A percentile compares a stretch with the other conserved stretches of the same genome.
Conservation (phyloP, 2,329 filamentous ascomycete genomes). For the Lachnellula hyalina region DNA sequence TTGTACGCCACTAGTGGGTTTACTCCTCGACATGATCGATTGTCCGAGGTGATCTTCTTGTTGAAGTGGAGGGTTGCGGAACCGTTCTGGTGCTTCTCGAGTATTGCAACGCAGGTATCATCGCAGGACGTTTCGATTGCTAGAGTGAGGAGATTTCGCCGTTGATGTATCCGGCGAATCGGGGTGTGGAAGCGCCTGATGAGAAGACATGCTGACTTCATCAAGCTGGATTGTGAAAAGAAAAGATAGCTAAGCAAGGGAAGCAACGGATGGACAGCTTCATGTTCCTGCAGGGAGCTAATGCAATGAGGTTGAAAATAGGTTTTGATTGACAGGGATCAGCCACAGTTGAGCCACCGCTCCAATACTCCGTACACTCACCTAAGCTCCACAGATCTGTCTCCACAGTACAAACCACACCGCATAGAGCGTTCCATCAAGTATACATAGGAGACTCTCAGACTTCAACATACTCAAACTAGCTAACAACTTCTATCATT, state of each 20-base stretch:
- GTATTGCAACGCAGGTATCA: conserved; percentile 83
- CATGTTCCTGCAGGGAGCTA: neutral
- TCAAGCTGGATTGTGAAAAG: conserved; percentile 20
- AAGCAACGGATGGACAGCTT: neutral
- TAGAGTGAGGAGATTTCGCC: conserved; percentile 47
- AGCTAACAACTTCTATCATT: conserved; percentile 36
- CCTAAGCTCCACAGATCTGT: neutral
- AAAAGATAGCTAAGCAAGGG: neutral
- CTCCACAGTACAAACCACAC: neutral
- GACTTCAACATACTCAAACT: conserved; percentile 33
- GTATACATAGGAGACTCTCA: conserved; percentile 33
- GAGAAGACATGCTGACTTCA: conserved; percentile 26
- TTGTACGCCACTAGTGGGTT: conserved; percentile 70
- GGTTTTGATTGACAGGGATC: neutral
- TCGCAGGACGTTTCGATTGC: conserved; percentile 87
- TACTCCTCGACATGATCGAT: conserved; percentile 68
- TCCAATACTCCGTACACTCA: too few relatives aligned
- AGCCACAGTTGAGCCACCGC: neutral
- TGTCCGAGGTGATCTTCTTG: conserved; percentile 75
- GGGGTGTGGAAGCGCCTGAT: conserved; percentile 18
- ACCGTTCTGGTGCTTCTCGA: conserved; percentile 48
- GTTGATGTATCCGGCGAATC: conserved; percentile 4
- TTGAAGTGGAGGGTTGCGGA: conserved; percentile 67
- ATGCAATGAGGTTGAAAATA: conserved; percentile 1
- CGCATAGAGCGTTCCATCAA: too few relatives aligned